Conservation (phyloP, 2,329 filamentous ascomycete species). For the Fulvia fulva region DNA sequence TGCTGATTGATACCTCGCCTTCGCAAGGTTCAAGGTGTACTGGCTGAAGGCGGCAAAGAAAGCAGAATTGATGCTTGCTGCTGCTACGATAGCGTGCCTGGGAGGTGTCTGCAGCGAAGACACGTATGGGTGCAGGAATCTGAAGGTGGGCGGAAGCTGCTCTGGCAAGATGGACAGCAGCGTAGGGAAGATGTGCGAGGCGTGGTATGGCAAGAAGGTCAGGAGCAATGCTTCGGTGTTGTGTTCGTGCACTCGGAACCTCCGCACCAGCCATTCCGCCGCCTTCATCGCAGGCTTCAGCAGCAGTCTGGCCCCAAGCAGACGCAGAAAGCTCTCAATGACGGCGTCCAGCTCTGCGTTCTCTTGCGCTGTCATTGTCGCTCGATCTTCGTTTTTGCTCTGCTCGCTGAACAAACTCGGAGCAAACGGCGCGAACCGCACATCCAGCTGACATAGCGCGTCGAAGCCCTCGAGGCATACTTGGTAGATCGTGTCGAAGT, state of each 20-base stretch:
- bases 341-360: conserved; percentile 76
- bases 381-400: conserved; percentile 83
- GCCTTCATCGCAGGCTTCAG: conserved; percentile 86
- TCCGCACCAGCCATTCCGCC: conserved; percentile 88
- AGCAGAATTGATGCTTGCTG: conserved; percentile 70
- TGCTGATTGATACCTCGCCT: conserved; percentile 68
- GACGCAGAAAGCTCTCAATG: conserved; percentile 75
- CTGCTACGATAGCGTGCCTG: conserved; percentile 76
- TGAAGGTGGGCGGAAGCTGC: conserved; percentile 70
- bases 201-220: conserved; percentile 90
- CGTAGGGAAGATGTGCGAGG: conserved; percentile 76
- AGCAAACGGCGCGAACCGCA: conserved; percentile 69
- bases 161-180: conserved; percentile 80
- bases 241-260: conserved; percentile 91
- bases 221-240: conserved; percentile 75
- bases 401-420: conserved; percentile 86
- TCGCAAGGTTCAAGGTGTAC: conserved; percentile 72
- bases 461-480: conserved; percentile 86
- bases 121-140: conserved; percentile 83
- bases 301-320: conserved; percentile 71
- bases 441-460: conserved; percentile 83
- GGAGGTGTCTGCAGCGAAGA: conserved; percentile 71
- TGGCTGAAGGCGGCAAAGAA: conserved; percentile 75
- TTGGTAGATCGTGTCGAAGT: conserved; percentile 81
- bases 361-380: conserved; percentile 74